These are phyloP conservation scores for Evernia prunastri DNA, from an alignment of 495 filamentous ascomycete species.

Conservation along the genomic window DNA sequence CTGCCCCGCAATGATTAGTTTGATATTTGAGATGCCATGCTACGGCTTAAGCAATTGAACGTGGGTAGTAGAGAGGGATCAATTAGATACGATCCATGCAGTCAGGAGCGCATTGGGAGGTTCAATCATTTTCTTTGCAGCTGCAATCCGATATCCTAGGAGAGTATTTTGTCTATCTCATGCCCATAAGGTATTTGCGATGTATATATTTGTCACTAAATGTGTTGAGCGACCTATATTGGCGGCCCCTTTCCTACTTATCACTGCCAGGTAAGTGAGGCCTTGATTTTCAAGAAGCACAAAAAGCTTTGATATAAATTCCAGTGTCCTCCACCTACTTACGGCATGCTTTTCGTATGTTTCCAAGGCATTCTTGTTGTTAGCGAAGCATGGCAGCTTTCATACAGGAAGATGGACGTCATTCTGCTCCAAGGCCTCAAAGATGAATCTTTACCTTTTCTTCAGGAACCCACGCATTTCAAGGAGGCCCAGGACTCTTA, in stretches of 20 bases:
- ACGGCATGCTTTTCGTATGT: not conserved
- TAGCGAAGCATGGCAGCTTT: not conserved
- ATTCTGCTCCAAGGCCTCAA: not conserved
- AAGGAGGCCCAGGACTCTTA: not conserved
- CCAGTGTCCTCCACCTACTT: not conserved
- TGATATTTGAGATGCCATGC: not conserved
- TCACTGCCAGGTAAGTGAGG: not conserved
- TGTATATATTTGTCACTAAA: not conserved
- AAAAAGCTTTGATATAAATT: not conserved
- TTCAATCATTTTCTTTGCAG: not conserved
- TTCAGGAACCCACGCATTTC: not conserved
- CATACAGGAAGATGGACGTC: not conserved
- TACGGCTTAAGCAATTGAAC: not conserved
- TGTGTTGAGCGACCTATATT: not conserved
- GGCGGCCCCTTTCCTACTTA: not conserved
- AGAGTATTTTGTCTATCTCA: not conserved
- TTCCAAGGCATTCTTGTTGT: not conserved
- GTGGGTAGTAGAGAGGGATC: not conserved
- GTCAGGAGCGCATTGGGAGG: not conserved
- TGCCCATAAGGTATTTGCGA: not conserved
- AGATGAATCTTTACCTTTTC: not conserved
- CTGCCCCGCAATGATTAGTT: constrained; percentile 20
- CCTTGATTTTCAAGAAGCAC: not conserved
- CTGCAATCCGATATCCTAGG: not conserved
- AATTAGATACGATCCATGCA: not conserved